A percentile compares a stretch with the other conserved stretches of the same genome.
phyloP scores from a whole-genome alignment of 306 rosid genomes.

The Fagus crenata region DNA sequence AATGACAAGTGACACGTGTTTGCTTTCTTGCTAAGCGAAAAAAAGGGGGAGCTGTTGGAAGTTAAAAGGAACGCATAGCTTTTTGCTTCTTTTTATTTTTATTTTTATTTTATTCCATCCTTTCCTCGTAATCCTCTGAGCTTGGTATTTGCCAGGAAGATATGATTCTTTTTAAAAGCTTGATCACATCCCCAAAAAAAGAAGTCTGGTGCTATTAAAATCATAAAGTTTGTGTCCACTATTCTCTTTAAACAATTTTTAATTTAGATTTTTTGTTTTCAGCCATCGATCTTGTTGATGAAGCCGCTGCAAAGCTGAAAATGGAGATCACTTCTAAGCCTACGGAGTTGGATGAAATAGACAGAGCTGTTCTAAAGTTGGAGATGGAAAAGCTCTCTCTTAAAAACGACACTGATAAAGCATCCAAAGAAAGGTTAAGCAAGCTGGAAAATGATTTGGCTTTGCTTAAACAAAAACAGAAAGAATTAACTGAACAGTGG shows the following conservation, averaged over 20 bases:
- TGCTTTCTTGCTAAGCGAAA: neutral
- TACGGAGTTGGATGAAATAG: constrained; percentile 89
- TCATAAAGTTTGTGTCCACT: neutral
- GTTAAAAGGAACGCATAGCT: neutral
- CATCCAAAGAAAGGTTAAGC: constrained; percentile 83
- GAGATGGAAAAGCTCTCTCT: constrained; percentile 96
- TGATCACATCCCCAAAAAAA: too few species aligned
- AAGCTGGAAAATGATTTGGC: constrained; percentile 79
- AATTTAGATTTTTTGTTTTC: constrained; percentile 32
- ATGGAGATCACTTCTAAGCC: constrained; percentile 99
- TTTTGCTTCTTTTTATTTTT: neutral
- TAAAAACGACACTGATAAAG: constrained; percentile 89
- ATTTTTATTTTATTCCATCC: too few species aligned
- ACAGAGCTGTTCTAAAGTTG: constrained; percentile 79
- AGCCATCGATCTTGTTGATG: constrained; percentile 99
- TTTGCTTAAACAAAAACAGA: constrained; percentile 80
- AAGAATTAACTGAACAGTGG: constrained; percentile 76
- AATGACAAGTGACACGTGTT: neutral
- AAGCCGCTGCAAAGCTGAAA: constrained; percentile 97
- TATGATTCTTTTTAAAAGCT: too few species aligned
- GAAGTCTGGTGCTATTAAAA: neutral
- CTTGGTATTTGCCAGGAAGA: neutral
- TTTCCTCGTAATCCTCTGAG: neutral
- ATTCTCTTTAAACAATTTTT: neutral
- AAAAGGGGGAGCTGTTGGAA: neutral